A percentile compares a stretch with the other conserved stretches of the same genome.
These are phyloP conservation scores for Salvia miltiorrhiza DNA, from an alignment of 257 asterid genomes.

Conservation along the genomic window DNA sequence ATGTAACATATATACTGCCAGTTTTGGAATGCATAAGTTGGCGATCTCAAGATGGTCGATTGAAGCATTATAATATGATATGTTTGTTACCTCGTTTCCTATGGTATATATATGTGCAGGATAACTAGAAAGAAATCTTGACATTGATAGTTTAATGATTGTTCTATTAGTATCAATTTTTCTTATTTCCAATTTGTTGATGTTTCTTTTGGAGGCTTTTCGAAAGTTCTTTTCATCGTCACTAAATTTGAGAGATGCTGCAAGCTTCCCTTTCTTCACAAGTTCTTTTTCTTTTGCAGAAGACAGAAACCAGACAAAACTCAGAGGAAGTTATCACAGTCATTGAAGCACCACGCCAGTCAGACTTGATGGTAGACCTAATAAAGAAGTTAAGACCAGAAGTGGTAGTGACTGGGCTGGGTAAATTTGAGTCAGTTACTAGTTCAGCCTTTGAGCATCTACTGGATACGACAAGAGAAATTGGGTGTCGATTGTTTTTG, in stretches of 20 bases:
- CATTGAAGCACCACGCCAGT: slow-evolving; percentile 93
- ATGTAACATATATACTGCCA: too few species aligned
- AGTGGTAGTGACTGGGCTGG: slow-evolving; percentile 93
- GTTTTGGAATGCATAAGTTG: too few species aligned
- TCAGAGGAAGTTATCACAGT: slow-evolving; percentile 72
- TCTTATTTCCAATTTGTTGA: not conserved
- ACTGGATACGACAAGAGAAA: slow-evolving; percentile 68
- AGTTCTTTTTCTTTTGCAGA: slow-evolving; percentile 36
- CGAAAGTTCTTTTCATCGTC: not conserved
- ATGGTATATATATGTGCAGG: too few species aligned
- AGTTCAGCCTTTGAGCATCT: slow-evolving; percentile 84
- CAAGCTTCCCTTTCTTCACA: not conserved
- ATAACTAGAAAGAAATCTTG: not conserved
- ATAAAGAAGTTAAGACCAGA: slow-evolving; percentile 86
- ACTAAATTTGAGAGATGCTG: not conserved
- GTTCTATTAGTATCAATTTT: not conserved
- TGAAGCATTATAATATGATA: too few species aligned
- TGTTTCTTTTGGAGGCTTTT: not conserved
- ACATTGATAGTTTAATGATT: not conserved
- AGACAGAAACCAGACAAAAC: slow-evolving; percentile 38
- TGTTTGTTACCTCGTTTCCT: too few species aligned
- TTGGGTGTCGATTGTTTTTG: slow-evolving; percentile 72
- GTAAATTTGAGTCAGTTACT: slow-evolving; percentile 85
- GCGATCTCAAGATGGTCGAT: too few species aligned
- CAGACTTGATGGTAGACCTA: slow-evolving; percentile 90